phyloP scores from a whole-genome alignment of 2,329 filamentous ascomycete genomes.

The Neurospora sp. region DNA sequence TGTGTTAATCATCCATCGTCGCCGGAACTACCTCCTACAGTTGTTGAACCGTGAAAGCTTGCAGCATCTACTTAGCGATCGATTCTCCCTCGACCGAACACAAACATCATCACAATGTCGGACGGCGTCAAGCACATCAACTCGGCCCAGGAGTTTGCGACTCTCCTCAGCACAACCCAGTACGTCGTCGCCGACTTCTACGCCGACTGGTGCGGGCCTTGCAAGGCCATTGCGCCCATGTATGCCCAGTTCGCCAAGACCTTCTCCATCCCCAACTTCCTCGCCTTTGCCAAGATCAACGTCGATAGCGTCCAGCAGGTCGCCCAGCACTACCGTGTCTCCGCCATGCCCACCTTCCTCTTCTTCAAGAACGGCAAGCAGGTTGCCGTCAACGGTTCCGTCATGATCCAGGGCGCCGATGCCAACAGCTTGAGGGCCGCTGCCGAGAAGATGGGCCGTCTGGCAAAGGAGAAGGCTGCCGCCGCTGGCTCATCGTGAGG shows the following conservation, averaged over 20 bases:
- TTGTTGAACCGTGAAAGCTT: background rate
- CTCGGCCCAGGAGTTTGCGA: slow-evolving; percentile 36
- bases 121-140: slow-evolving; percentile 28
- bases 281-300: slow-evolving; percentile 50
- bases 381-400: slow-evolving; percentile 29
- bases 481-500: slow-evolving; percentile 7
- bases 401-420: slow-evolving; percentile 29
- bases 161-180: slow-evolving; percentile 35
- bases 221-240: slow-evolving; percentile 48
- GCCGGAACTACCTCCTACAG: background rate
- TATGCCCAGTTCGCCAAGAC: slow-evolving; percentile 38
- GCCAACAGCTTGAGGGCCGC: slow-evolving; percentile 21
- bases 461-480: slow-evolving; percentile 26
- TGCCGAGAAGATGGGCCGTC: slow-evolving; percentile 26
- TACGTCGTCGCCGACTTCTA: slow-evolving; percentile 49
- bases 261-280: slow-evolving; percentile 29
- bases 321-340: slow-evolving; percentile 38
- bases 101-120: slow-evolving; percentile 9
- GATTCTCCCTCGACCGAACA: background rate
- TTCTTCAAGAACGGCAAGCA: slow-evolving; percentile 47
- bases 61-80: background rate
- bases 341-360: slow-evolving; percentile 50
- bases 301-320: slow-evolving; percentile 44
- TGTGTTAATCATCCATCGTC: background rate
- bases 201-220: slow-evolving; percentile 52